Evolutionary conservation across 768 basidiomycete genomes (phyloP), one percentile per base, ranked within the genome.

Genomic region (Boletus vinaceobasis): DNA sequence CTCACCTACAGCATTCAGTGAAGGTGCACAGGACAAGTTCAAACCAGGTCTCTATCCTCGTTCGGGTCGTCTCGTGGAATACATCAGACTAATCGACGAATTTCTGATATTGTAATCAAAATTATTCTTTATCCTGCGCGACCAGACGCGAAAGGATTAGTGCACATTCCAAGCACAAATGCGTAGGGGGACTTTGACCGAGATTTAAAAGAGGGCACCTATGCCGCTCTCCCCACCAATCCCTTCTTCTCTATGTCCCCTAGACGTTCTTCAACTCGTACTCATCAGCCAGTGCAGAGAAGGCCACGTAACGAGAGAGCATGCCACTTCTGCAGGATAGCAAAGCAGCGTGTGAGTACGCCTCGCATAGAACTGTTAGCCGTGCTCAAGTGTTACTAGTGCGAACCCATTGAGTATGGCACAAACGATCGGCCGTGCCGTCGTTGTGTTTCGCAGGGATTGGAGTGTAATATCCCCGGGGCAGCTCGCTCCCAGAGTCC

Each of bases 401-500:
- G 66, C 53, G 55, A 52, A 1, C 43, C 67, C 33, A 7, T 0
- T 4, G 54, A 62, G 21, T 70, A 55, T 10, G 63, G 58, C 19
- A 50, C 23, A 23, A 44, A 38, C 21, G 56, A 65, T 57, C 52
- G 44, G 5, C 56, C 65, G 36, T 69, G 67, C 32, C 45, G 54
- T 53, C 65, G 65, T 29, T 69, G 67, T 56, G 42, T 57, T 44
- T 39, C 1, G 33, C 58, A 57, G 14, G 26, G 26, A 21, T 8
- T 60, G 9, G 38, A 52, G 0, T 69, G 67, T 29, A 50, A 15
- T 35, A 40, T 69, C 11, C 2, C 56, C 31, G 56, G 49, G n/a
- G 39, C 4, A 17, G 37, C 58, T 36, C 64, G 55, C 35, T 68
- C 65, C 21, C 58, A 57, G 55, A 68, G 66, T 48, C 66, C 65